Percentiles rank a stretch among this genome's conserved stretches.
These are phyloP conservation scores for Wickerhamiella galacta DNA, from an alignment of 805 yeast genomes.

Conservation along the genomic window DNA sequence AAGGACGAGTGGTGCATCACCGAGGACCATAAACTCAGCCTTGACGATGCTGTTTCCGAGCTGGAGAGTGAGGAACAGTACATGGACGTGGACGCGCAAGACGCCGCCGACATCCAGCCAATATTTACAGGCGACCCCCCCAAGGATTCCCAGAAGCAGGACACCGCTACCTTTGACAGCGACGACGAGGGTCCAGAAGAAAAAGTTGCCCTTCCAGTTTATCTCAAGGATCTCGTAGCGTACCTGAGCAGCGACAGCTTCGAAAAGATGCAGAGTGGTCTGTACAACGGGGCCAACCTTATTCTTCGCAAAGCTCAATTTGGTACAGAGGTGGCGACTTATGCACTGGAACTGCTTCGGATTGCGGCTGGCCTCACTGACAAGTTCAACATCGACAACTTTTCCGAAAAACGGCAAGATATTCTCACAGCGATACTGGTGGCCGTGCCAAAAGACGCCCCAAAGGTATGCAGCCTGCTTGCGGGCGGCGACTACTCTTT, in stretches of 20 bases:
- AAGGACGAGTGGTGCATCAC: conserved; percentile 11
- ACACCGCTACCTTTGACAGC: conserved; percentile 13
- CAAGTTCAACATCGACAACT: conserved; percentile 36
- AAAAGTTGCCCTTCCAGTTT: conserved; percentile 37
- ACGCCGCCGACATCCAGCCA: conserved; percentile 9
- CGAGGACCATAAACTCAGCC: conserved; percentile 7
- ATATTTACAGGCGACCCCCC: conserved; percentile 1
- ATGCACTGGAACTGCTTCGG: conserved; percentile 37
- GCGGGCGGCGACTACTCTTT: conserved; percentile 63
- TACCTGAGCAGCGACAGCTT: conserved; percentile 34
- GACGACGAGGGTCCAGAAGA: conserved; percentile 22
- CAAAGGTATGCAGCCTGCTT: conserved; percentile 28
- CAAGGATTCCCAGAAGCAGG: too few relatives aligned
- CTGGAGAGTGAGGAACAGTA: neutral
- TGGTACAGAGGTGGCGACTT: conserved; percentile 43
- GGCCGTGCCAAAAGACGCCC: conserved; percentile 32
- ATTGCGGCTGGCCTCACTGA: conserved; percentile 39
- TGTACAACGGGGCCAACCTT: conserved; percentile 38
- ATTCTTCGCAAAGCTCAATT: conserved; percentile 46
- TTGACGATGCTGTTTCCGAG: conserved; percentile 4
- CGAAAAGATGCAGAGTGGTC: conserved; percentile 35
- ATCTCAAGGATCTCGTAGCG: conserved; percentile 51
- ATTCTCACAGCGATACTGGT: conserved; percentile 49
- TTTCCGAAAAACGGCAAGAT: conserved; percentile 49
- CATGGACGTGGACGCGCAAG: conserved; percentile 4